Evolutionary conservation across 169 alveolate genomes (phyloP).

Genomic region (Plasmodium vinckei): DNA sequence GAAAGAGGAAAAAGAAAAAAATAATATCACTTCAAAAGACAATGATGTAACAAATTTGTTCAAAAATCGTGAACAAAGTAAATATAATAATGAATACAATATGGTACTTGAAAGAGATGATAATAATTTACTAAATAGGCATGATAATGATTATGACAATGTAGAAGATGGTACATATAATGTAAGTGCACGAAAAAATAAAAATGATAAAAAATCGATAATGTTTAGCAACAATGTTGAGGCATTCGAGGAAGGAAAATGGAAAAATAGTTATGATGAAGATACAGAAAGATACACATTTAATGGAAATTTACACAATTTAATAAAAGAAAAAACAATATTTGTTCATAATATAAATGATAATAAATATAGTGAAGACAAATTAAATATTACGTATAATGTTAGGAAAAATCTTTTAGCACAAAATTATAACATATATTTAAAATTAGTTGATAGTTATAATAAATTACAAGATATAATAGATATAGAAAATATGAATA

Average conservation of each 20-base stretch:
- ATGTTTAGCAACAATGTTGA: not conserved
- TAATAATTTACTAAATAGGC: too few species aligned
- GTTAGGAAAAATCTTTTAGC: conserved; percentile 27
- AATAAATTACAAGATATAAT: conserved; percentile 24
- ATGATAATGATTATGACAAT: not conserved
- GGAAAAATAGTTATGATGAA: not conserved
- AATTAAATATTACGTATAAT: conserved; percentile 20
- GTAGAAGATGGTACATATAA: not conserved
- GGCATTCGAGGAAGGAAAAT: not conserved
- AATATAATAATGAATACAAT: too few species aligned
- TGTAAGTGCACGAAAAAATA: not conserved
- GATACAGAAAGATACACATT: not conserved
- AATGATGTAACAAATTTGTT: not conserved
- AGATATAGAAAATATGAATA: conserved; percentile 27
- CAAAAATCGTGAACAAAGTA: too few species aligned
- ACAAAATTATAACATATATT: conserved; percentile 34
- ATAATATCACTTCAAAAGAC: not conserved
- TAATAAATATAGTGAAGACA: conserved; percentile 10
- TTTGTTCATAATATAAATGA: conserved; percentile 12
- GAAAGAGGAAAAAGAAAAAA: not conserved
- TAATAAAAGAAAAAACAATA: conserved; percentile 32
- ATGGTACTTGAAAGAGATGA: too few species aligned
- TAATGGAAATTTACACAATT: conserved; percentile 23
- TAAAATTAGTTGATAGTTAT: conserved; percentile 42
- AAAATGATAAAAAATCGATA: not conserved